Base-by-base conservation (phyloP, 176 grass and related monocot genomes). In the Raddia guianensis region DNA sequence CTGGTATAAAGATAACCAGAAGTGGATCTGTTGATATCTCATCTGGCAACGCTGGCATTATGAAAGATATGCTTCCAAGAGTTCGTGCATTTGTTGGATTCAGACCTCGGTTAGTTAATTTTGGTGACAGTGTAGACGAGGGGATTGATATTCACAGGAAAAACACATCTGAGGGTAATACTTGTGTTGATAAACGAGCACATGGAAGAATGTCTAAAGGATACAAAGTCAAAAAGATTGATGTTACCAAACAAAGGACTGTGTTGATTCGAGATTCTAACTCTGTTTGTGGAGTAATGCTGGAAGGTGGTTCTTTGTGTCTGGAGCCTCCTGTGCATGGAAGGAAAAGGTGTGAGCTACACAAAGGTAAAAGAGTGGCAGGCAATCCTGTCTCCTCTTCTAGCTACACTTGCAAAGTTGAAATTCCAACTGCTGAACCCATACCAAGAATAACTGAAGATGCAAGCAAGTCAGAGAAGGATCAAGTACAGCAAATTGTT, bases 271-370 rank as follows among this genome's bases (percentile, higher is more conserved):
- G 16, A 46, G 54, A 78, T 82, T 69, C 72, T 58, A 70, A 89
- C 73, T 68, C 63, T 86, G 70, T 82, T 70, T 97, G 95, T 59
- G 91, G 89, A 65, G 75, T 89, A 58, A 66, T 78, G 18, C 82
- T 92, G 35, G 87, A 63, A 73, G 89, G 90, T 77, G 91, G 87
- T 52, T 78, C 82, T 75, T 78, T 81, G 60, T 97, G 95, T 87
- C 27, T 87, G 59, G 84, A 88, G 1, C 65, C 20, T 10, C 91
- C 90, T 42, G 19, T 90, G 33, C 61, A 77, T 83, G 95, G 90
- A 76, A 97, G 86, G 55, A 97, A 97, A 81, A 94, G 95, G 61
- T 97, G 95, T 62, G 90, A 86, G 57, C 70, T 94, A 47, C 95
- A 97, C 77, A 98, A 92, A 92, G 90, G 90, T 68, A 86, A 83